Evolutionary conservation across 1,139 yeast species (phyloP).

Genomic region (Taphrina populina): DNA sequence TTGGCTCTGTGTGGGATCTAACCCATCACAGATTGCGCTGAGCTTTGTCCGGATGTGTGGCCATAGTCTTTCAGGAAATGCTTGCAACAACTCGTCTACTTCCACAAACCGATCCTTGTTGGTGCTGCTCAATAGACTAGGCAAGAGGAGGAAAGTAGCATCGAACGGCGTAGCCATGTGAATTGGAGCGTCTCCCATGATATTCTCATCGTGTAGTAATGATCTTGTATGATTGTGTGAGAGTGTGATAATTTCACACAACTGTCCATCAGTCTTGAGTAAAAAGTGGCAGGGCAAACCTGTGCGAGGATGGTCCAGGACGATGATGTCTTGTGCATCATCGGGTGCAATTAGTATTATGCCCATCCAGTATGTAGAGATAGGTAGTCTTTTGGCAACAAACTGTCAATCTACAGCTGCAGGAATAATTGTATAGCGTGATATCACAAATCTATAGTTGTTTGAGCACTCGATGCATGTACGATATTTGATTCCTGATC

Average conservation of each 20-base stretch:
- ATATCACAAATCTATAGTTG: too few relatives aligned
- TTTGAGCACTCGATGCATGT: too few relatives aligned
- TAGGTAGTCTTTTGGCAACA: too few relatives aligned
- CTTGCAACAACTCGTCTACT: slow-evolving; percentile 9
- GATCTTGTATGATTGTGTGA: slow-evolving; percentile 2
- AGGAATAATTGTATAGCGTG: too few relatives aligned
- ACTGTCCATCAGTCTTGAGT: neutral
- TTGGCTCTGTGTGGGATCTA: neutral
- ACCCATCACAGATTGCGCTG: slow-evolving; percentile 3
- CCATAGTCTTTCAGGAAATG: slow-evolving; percentile 1
- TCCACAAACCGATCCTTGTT: slow-evolving; percentile 7
- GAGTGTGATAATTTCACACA: slow-evolving; percentile 16
- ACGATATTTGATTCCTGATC: too few relatives aligned
- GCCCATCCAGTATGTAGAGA: too few relatives aligned
- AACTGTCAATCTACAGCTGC: too few relatives aligned
- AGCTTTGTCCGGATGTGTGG: neutral
- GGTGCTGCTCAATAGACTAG: neutral
- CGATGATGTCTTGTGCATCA: slow-evolving; percentile 12
- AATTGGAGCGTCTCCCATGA: slow-evolving; percentile 17
- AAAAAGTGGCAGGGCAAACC: slow-evolving; percentile 8
- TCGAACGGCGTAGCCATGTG: slow-evolving; percentile 24
- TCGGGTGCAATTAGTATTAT: slow-evolving; percentile 13
- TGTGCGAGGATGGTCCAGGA: slow-evolving; percentile 23
- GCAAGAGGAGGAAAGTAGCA: slow-evolving; percentile 13
- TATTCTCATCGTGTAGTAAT: neutral